Base-by-base conservation (phyloP, 2,329 filamentous ascomycete genomes). In the Colletotrichum caudatum region DNA sequence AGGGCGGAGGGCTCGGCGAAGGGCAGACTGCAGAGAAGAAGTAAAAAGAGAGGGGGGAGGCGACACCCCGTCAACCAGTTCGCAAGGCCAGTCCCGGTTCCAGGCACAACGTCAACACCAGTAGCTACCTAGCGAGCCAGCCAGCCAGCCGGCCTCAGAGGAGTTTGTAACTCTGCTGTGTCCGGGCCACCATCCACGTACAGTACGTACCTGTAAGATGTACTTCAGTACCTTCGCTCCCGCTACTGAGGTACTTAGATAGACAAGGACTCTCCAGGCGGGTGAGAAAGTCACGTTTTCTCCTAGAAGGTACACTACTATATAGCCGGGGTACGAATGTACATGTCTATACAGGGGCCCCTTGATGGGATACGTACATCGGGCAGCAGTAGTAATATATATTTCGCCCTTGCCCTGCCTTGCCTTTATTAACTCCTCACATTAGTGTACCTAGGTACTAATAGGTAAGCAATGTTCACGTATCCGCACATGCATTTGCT, bases 1-100 rank as follows among this genome's bases (percentile, higher is more conserved):
- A 68, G 33, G 64, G 59, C 58, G 64, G 59, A 71, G 53, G 69
- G 58, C 58, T 58, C 57, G 58, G 68, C 68, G 57, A 71, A 23
- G 51, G 35, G 26, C 29, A 29, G 8, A 14, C 39, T 46, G 9
- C 23, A 56, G 54, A 35, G 20, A 18, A 41, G 23, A 26, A 46
- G 50, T 6, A 20, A 33, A 56, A 48, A 59, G 66, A 63, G 53
- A 59, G 66, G 56, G 53, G 53, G 41, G 23, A 65, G 37, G 33
- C 54, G 39, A 48, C 62, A 63, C 39, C 35, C 64, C 59, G 61
- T 62, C 50, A 37, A 26, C 23, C 54, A 39, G 33, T 56, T 26
- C 35, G 41, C 29, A 29, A 51, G 56, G 54, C 53, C 62, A 35
- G 39, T 18, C 14, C 7, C 35, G 16, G 35, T 57, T n/a, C 29